These are phyloP conservation scores for Apiospora marii DNA, from an alignment of 2,329 filamentous ascomycete species.

Conservation along the genomic window DNA sequence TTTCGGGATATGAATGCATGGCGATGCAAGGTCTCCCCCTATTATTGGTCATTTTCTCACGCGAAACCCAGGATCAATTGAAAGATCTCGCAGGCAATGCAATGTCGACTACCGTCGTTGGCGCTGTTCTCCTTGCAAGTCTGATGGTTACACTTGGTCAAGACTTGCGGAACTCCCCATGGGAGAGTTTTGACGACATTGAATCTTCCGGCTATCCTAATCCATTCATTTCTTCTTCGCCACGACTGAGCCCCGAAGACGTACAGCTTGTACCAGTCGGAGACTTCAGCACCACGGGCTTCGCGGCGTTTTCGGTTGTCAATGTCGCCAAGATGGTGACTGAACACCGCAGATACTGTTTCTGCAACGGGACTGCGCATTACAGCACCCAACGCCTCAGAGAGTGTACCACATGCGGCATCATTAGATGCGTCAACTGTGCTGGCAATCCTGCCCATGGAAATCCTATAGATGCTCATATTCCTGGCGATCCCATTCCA, in stretches of 20 bases:
- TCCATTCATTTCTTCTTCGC: neutral
- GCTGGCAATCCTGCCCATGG: slow-evolving; percentile 49
- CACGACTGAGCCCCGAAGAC: neutral
- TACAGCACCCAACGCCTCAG: slow-evolving; percentile 39
- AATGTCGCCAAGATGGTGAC: slow-evolving; percentile 29
- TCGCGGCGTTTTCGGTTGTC: slow-evolving; percentile 22
- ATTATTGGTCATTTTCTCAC: slow-evolving; percentile 67
- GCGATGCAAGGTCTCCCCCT: slow-evolving; percentile 74
- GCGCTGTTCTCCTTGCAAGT: slow-evolving; percentile 65
- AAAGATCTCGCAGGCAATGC: slow-evolving; percentile 81
- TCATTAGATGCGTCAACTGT: slow-evolving; percentile 48
- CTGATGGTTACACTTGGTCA: slow-evolving; percentile 50
- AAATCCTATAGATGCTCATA: slow-evolving; percentile 27
- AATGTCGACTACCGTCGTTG: slow-evolving; percentile 79
- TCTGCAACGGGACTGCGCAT: slow-evolving; percentile 43
- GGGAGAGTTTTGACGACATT: neutral
- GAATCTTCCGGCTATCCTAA: neutral
- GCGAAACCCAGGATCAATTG: slow-evolving; percentile 67
- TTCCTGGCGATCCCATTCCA: neutral
- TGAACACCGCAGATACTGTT: slow-evolving; percentile 44
- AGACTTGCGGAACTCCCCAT: neutral
- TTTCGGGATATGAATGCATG: slow-evolving; percentile 70
- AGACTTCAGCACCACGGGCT: neutral
- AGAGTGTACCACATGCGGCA: slow-evolving; percentile 44
- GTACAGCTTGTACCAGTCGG: neutral